These are phyloP conservation scores for Cyclotella choctawhatcheeana DNA, from an alignment of 108 stramenopile genomes.

Conservation along the genomic window DNA sequence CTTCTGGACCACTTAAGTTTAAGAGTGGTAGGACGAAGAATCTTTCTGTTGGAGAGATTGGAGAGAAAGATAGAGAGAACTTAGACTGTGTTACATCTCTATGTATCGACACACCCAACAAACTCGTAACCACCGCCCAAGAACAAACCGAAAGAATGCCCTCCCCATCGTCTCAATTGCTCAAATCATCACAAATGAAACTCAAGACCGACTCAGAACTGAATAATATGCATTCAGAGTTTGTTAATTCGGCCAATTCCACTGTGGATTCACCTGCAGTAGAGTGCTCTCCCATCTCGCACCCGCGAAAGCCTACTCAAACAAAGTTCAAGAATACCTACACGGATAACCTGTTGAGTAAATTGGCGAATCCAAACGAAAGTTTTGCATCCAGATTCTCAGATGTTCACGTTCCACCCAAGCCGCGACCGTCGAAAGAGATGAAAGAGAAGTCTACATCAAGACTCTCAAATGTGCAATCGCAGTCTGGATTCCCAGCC, in stretches of 20 bases:
- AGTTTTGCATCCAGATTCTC: constrained; percentile 3
- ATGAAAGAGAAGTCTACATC: background rate
- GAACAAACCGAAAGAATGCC: background rate
- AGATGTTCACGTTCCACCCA: no score
- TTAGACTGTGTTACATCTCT: background rate
- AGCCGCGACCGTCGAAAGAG: no score
- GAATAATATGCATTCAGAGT: background rate
- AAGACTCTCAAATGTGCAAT: background rate
- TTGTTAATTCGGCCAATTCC: background rate
- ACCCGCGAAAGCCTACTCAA: background rate
- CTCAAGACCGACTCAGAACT: constrained; percentile 1
- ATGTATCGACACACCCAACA: background rate
- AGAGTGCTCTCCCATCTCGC: background rate
- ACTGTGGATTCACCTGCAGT: background rate
- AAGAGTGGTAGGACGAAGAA: background rate
- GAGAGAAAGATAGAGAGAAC: background rate
- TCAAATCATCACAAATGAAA: constrained; percentile 10
- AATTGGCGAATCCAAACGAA: background rate
- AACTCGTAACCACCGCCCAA: background rate
- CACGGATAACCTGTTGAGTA: background rate
- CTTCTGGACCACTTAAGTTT: background rate
- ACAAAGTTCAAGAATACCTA: constrained; percentile 2
- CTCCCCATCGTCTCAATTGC: constrained; percentile 8
- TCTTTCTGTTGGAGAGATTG: background rate
- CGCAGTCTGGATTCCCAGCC: background rate